Percentiles rank a stretch among this genome's conserved stretches.
phyloP scores from a whole-genome alignment of 2,329 filamentous ascomycete species.

The Gyromitra esculenta region DNA sequence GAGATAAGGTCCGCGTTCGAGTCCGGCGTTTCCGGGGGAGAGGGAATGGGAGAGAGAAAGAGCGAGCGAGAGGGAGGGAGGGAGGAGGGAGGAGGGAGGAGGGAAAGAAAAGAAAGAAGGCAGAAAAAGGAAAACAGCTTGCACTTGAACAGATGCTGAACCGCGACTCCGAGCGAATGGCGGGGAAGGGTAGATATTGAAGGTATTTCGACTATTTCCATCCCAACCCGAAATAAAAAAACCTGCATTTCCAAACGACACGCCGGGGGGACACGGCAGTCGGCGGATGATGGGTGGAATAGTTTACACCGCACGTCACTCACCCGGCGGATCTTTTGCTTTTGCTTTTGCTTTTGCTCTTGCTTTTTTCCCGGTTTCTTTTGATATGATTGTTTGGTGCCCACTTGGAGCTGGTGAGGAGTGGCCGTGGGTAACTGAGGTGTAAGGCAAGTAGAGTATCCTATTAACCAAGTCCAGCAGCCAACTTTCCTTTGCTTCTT shows the following conservation, averaged over 20 bases:
- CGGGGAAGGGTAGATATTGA: background rate
- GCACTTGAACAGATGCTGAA: background rate
- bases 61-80: too few relatives aligned
- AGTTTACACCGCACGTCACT: background rate
- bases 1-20: slow-evolving; percentile 23
- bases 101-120: background rate
- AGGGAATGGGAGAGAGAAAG: background rate
- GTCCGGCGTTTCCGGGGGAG: slow-evolving; percentile 10
- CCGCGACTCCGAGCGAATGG: background rate
- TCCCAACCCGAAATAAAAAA: slow-evolving; percentile 5
- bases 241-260: background rate
- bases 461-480: background rate
- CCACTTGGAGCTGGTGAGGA: too few relatives aligned
- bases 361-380: background rate
- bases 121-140: background rate
- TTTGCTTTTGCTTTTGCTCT: background rate
- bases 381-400: background rate
- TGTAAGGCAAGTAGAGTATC: too few relatives aligned
- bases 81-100: too few relatives aligned
- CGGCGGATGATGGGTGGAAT: background rate
- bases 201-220: background rate
- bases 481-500: slow-evolving; percentile 1
- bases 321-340: slow-evolving; percentile 1
- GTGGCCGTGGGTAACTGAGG: too few relatives aligned
- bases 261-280: slow-evolving; percentile 14